Base-by-base conservation (phyloP, 2,329 filamentous ascomycete species). In the Phialocephala subalpina region DNA sequence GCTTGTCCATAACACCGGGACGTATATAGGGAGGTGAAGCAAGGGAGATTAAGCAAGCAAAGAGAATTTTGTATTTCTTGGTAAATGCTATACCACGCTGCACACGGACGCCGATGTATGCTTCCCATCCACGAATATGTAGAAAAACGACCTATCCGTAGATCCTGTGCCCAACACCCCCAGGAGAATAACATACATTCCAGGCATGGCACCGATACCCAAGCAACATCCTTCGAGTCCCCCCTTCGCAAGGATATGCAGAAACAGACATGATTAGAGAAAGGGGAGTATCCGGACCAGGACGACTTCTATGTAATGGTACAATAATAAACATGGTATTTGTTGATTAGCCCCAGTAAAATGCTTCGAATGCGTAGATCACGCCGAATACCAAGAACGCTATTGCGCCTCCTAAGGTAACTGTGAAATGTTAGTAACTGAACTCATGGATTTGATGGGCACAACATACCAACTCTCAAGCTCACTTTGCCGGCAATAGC, bases 401-500 rank as follows among this genome's bases (percentile, higher is more conserved):
- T 64, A 92, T 81, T 8, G 96, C 95, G 67, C 96, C 96, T 69
- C 96, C 95, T 60, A 98, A 85, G 36, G 95, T 98, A 40, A 98
- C 96, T 97, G 69, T 45, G 57, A 35, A 52, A n/a, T 55, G 53
- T 76, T 71, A 76, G 69, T 63, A 58, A 65, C 40, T 70, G 65
- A 66, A 56, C 66, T 16, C 8, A 16, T 27, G 6, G 49, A 25
- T 12, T 45, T 16, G 22, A 59, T 38, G 60, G 55, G 18, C 33
- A 35, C 68, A 52, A 91, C 93, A 86, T 87, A 97, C 95, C 93
- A 83, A 97, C 92, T 86, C 93, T 92, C 82, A 99, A 88, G 82
- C 95, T 98, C 71, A 99, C 96, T 77, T 87, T 91, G 36, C 96
- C 96, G 49, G 96, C 96, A 78, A 99, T 92, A 60, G 96, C 95